Conservation (phyloP, 129 eudicot species). For the Artemisia tridentata region DNA sequence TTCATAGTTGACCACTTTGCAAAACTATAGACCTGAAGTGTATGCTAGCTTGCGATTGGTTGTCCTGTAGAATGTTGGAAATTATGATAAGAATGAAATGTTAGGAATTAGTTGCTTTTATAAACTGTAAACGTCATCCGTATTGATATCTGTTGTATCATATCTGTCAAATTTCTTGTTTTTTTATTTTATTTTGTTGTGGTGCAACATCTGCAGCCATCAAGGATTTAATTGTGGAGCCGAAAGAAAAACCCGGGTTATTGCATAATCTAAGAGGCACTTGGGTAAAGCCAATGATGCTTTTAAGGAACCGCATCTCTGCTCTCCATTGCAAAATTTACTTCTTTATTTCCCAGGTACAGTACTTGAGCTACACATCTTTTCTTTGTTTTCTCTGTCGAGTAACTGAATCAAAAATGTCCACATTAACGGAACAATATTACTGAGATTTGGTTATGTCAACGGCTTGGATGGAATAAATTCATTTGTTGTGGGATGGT, state of each 20-base stretch:
- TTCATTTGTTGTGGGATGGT: background rate
- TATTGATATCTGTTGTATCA: background rate
- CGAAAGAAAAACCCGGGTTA: conserved; percentile 33
- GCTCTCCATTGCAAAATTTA: conserved; percentile 58
- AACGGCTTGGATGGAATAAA: background rate
- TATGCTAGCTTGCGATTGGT: background rate
- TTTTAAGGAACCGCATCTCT: conserved; percentile 57
- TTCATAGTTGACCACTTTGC: background rate
- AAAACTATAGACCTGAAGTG: background rate
- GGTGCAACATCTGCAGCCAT: conserved; percentile 51
- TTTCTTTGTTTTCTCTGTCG: background rate
- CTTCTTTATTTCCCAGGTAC: conserved; percentile 84
- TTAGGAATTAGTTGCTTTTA: conserved; percentile 12
- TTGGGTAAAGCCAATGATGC: conserved; percentile 75
- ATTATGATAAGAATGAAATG: background rate
- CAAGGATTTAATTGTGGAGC: conserved; percentile 42
- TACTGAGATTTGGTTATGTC: background rate
- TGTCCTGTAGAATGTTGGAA: background rate
- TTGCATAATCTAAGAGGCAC: conserved; percentile 50
- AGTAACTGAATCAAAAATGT: background rate
- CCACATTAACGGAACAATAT: background rate
- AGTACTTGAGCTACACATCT: background rate
- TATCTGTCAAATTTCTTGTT: conserved; percentile 7
- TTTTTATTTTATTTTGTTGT: conserved; percentile 11
- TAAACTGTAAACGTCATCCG: background rate